phyloP scores from a whole-genome alignment of 2,329 filamentous ascomycete genomes.

The Talaromyces atroroseus region DNA sequence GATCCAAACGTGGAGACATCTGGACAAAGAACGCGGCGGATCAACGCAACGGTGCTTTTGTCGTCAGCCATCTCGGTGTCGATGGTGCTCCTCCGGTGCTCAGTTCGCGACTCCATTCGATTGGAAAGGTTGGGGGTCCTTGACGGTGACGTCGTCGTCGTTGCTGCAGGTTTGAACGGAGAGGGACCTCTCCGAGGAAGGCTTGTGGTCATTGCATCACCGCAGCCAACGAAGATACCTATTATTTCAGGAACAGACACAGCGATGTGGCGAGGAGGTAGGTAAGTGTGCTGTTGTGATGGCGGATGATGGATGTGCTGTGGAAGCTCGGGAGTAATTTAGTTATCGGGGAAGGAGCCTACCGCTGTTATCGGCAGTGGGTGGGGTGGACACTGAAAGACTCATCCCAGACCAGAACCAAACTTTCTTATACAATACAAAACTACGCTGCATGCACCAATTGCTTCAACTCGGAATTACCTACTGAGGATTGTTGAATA shows the following conservation, averaged over 20 bases:
- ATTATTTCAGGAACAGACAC: background rate
- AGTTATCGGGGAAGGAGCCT: background rate
- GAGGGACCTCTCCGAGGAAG: constrained; percentile 33
- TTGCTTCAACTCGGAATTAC: background rate
- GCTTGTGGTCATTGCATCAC: constrained; percentile 37
- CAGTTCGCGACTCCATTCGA: constrained; percentile 21
- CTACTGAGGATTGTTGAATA: background rate
- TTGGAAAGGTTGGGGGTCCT: constrained; percentile 22
- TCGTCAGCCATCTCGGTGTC: constrained; percentile 49
- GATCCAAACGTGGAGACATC: constrained; percentile 47
- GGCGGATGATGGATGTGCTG: background rate
- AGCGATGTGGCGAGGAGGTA: background rate
- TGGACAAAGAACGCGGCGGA: constrained; percentile 79
- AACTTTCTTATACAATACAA: background rate
- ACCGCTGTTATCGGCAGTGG: background rate
- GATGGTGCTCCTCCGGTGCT: constrained; percentile 20
- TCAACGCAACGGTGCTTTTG: constrained; percentile 70
- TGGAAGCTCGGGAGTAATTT: background rate
- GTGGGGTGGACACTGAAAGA: background rate
- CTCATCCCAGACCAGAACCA: background rate
- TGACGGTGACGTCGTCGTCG: constrained; percentile 29
- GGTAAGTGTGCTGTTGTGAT: background rate
- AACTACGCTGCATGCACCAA: background rate
- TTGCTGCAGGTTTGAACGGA: constrained; percentile 34
- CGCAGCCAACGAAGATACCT: background rate